Evolutionary conservation across 371 early-diverging fungal genomes (phyloP), one percentile per base, ranked within the genome.

Genomic region (Umbelopsis sp.): DNA sequence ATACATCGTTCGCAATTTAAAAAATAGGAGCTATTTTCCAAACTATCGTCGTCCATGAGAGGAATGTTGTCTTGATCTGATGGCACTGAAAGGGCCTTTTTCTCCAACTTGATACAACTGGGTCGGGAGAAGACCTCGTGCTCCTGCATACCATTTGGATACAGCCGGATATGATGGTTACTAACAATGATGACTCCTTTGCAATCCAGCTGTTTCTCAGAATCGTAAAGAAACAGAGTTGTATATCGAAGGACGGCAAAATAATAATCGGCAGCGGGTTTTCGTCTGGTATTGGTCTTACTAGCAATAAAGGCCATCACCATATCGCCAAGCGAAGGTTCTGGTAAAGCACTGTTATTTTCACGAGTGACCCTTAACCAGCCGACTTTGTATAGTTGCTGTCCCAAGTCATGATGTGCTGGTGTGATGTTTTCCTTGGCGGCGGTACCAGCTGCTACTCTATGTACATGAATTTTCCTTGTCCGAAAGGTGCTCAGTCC

Each of bases 151-250:
- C 77, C 80, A 25, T 78, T 80, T 4, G 90, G 89, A 71, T 90
- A 89, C 50, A 93, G 83, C 37, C 82, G 70, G 24, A 94, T 91
- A 8, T 76, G 79, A 73, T 89, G 87, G 63, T 92, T 74, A 6
- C 87, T 76, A 71, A 94, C 76, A 16, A 84, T 81, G 16, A 95
- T 86, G 0, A 95, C 92, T 7, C 88, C 87, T 46, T 89, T 86
- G 74, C 95, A 94, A 67, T 95, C 94, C 53, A 87, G 73, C 73
- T 91, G 91, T 44, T 89, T 84, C 68, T 94, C 96, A 50, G 90
- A 89, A 64, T 93, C 92, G 74, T 96, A 96, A 63, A 96, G 75
- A 65, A 91, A 92, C 38, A 96, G 76, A 11, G 91, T 92, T 63
- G 91, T 87, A 75, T 92, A 87, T 57, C 92, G 90, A 50, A 96